These are phyloP conservation scores for Aureobasidium vineae DNA, from an alignment of 2,329 filamentous ascomycete genomes.

Conservation along the genomic window DNA sequence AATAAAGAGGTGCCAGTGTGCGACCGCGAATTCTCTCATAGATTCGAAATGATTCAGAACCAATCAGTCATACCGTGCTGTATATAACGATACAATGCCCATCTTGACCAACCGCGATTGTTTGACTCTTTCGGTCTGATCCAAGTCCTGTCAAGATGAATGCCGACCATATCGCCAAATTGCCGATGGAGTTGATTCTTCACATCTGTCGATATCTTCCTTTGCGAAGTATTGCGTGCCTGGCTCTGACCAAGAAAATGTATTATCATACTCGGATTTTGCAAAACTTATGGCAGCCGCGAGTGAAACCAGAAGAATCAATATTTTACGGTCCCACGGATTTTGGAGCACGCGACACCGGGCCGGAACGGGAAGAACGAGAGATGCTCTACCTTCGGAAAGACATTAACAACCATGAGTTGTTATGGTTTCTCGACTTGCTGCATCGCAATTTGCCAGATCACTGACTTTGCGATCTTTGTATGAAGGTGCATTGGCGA, in stretches of 20 bases:
- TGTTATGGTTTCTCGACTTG: not conserved
- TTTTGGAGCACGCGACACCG: not conserved
- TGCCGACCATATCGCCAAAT: not conserved
- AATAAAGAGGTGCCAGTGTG: not conserved
- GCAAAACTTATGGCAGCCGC: not conserved
- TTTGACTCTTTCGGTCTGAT: not conserved
- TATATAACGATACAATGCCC: not conserved
- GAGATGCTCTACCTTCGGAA: not conserved
- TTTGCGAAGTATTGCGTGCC: not conserved
- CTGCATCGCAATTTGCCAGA: not conserved
- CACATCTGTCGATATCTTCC: not conserved
- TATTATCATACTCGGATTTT: not conserved
- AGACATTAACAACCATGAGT: not conserved
- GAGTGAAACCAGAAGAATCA: not conserved
- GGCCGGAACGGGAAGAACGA: not conserved
- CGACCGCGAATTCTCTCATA: not conserved
- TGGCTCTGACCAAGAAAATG: not conserved
- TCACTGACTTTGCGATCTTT: not conserved
- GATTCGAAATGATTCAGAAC: not conserved
- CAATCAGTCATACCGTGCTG: not conserved
- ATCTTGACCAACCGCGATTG: not conserved
- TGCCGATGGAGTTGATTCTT: not conserved
- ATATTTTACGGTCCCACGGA: not conserved
- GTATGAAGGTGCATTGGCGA: not conserved
- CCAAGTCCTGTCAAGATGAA: not conserved